These are phyloP conservation scores for Schizopora paradoxa DNA, from an alignment of 1,284 basidiomycete species.

Conservation along the genomic window DNA sequence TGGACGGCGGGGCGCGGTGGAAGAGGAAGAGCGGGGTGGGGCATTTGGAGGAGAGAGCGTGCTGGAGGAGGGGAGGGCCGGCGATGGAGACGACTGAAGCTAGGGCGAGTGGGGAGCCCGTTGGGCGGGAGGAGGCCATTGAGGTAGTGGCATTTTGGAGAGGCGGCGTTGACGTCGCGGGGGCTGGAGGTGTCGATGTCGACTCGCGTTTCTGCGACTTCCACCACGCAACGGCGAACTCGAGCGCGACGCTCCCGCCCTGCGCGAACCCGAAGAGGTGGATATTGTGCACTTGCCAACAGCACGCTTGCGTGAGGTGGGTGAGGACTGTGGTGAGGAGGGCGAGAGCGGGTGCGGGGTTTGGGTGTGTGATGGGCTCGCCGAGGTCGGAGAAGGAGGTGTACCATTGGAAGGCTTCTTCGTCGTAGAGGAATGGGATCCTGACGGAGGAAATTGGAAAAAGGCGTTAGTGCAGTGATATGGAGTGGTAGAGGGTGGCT, in stretches of 20 bases:
- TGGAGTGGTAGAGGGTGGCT: neutral
- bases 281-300: conserved; percentile 64
- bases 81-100: conserved; percentile 68
- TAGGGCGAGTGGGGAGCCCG: conserved; percentile 30
- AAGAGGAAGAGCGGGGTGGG: conserved; percentile 63
- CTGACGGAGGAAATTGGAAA: conserved; percentile 30
- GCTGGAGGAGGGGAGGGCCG: conserved; percentile 73
- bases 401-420: conserved; percentile 85
- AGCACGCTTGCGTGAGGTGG: conserved; percentile 53
- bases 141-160: conserved; percentile 13
- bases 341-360: conserved; percentile 64
- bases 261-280: conserved; percentile 91
- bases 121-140: conserved; percentile 12
- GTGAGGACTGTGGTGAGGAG: conserved; percentile 49
- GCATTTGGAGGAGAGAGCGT: conserved; percentile 46
- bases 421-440: conserved; percentile 79
- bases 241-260: conserved; percentile 76
- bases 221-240: conserved; percentile 55
- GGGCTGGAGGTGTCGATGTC: conserved; percentile 3
- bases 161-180: too few relatives aligned
- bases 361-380: conserved; percentile 62
- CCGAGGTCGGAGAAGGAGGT: conserved; percentile 77
- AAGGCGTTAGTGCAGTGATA: neutral
- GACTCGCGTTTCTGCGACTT: conserved; percentile 32
- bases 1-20: conserved; percentile 45